These are phyloP conservation scores for Pseudocercospora eumusae DNA, from an alignment of 2,329 filamentous ascomycete species.

Conservation along the genomic window DNA sequence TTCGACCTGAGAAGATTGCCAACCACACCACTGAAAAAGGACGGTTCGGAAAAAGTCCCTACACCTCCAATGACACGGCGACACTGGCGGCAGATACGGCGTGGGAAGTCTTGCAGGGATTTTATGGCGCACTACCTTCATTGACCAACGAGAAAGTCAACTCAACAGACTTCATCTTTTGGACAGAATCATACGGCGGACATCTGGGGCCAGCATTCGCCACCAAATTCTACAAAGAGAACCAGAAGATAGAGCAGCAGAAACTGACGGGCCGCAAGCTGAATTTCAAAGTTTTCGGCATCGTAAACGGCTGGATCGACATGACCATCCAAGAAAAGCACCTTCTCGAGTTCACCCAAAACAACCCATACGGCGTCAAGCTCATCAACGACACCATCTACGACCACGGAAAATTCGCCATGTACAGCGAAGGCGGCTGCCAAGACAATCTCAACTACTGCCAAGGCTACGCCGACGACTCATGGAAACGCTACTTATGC, in stretches of 20 bases:
- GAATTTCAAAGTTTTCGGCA: constrained; percentile 16
- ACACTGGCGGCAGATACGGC: constrained; percentile 56
- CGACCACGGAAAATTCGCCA: constrained; percentile 58
- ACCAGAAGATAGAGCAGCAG: constrained; percentile 52
- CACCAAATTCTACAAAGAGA: constrained; percentile 58
- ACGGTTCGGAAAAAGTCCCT: constrained; percentile 48
- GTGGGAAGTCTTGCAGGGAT: constrained; percentile 57
- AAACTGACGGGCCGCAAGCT: constrained; percentile 10
- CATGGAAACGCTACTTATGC: constrained; percentile 4
- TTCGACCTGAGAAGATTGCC: constrained; percentile 31
- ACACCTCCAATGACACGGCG: constrained; percentile 50
- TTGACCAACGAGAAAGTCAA: constrained; percentile 52
- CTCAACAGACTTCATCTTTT: constrained; percentile 45
- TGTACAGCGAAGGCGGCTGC: constrained; percentile 35
- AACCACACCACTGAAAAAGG: constrained; percentile 40
- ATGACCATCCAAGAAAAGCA: constrained; percentile 9
- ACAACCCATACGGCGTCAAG: constrained; percentile 17
- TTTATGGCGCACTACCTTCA: constrained; percentile 51
- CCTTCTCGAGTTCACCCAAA: constrained; percentile 10
- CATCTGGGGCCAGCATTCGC: constrained; percentile 60
- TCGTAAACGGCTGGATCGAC: constrained; percentile 14
- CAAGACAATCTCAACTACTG: constrained; percentile 2
- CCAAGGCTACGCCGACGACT: constrained; percentile 7
- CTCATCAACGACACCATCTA: constrained; percentile 17
- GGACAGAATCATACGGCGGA: constrained; percentile 46